Conservation (phyloP, 805 yeast genomes). For the Yamadazyma sp. region DNA sequence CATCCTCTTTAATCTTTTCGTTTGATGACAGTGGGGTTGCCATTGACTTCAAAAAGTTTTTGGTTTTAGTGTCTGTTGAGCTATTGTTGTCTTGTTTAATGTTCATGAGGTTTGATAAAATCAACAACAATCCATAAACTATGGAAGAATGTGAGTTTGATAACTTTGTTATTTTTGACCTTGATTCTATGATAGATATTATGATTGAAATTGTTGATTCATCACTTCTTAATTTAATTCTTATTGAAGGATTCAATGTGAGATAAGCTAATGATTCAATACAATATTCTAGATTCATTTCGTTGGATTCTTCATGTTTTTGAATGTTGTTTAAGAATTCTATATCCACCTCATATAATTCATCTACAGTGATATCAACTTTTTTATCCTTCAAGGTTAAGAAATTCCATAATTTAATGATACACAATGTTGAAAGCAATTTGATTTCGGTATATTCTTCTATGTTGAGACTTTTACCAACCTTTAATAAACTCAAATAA, state of each 20-base stretch:
- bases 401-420: slow-evolving; percentile 59
- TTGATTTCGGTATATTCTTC: slow-evolving; percentile 18
- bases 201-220: slow-evolving; percentile 4
- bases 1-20: slow-evolving; percentile 14
- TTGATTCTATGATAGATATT: slow-evolving; percentile 2
- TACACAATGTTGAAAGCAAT: slow-evolving; percentile 40
- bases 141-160: slow-evolving; percentile 16
- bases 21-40: slow-evolving; percentile 28
- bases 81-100: slow-evolving; percentile 22
- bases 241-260: slow-evolving; percentile 34
- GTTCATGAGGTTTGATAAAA: slow-evolving; percentile 38
- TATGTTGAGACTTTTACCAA: slow-evolving; percentile 16
- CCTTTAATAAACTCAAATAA: slow-evolving; percentile 40
- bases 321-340: not conserved
- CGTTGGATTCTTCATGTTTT: not conserved
- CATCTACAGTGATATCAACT: slow-evolving; percentile 17
- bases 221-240: slow-evolving; percentile 33
- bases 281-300: no score
- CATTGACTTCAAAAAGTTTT: slow-evolving; percentile 35
- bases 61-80: slow-evolving; percentile 28
- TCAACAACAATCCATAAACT: slow-evolving; percentile 40
- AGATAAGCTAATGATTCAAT: slow-evolving; percentile 52
- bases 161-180: not conserved
- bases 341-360: slow-evolving; percentile 24
- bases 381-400: slow-evolving; percentile 21